phyloP scores from a whole-genome alignment of 257 asterid genomes.

The Fraxinus pennsylvanica region DNA sequence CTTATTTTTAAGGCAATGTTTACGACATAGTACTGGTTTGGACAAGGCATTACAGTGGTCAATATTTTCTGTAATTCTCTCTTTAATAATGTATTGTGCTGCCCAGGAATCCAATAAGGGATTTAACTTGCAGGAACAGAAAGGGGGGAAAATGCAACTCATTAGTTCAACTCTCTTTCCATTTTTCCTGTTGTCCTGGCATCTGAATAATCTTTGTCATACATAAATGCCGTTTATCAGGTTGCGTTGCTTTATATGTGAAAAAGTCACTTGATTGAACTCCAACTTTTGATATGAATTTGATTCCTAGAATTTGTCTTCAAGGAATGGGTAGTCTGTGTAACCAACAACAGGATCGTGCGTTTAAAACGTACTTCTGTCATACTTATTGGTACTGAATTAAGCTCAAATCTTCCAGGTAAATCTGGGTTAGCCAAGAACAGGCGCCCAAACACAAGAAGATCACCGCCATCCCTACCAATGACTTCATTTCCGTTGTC shows the following conservation, averaged over 20 bases:
- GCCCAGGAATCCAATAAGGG: background rate
- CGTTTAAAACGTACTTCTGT: constrained; percentile 34
- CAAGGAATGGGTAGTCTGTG: constrained; percentile 45
- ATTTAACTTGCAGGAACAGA: background rate
- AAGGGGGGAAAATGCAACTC: background rate
- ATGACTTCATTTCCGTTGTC: constrained; percentile 30
- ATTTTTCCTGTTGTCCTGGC: background rate
- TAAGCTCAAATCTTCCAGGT: constrained; percentile 35
- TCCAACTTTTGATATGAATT: background rate
- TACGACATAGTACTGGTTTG: background rate
- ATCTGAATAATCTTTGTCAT: background rate
- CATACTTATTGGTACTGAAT: constrained; percentile 29
- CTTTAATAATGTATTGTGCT: background rate
- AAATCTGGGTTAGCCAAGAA: constrained; percentile 44
- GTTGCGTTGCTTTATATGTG: background rate
- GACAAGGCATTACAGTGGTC: background rate
- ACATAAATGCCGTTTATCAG: background rate
- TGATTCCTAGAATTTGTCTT: constrained; percentile 1
- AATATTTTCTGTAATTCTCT: background rate
- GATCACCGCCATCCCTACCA: constrained; percentile 27
- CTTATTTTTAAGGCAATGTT: no score
- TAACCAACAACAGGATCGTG: constrained; percentile 36
- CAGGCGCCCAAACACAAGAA: constrained; percentile 35
- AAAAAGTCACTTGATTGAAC: background rate
- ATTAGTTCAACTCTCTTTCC: background rate